Base-by-base conservation (phyloP, 2,329 filamentous ascomycete species). In the Fusarium humuli region DNA sequence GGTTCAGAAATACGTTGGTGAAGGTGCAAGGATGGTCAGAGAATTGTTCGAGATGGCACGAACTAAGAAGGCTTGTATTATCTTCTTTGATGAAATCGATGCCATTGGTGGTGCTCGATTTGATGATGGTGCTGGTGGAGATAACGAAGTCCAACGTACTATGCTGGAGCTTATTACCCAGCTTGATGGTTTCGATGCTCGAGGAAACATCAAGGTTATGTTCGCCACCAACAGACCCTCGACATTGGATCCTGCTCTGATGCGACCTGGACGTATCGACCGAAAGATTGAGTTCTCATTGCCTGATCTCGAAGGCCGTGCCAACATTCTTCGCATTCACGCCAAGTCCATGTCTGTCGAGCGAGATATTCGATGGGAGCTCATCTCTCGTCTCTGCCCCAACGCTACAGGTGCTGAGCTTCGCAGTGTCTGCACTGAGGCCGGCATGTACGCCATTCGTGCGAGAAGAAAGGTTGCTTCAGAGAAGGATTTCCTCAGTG, bases 311-410 rank as follows among this genome's bases (percentile, higher is more conserved):
- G 96, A 99, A 81, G 96, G 96, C 54, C 92, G 96, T 73, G 96
- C 96, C 78, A 98, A 98, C 83, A 98, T 99, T 78, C 88, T 99
- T 46, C 92, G 96, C 53, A 99, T 99, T 77, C 96, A 98, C 84
- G 96, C 96, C 76, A 99, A 98, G 91, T 97, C 93, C 80, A 99
- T 99, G 96, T 98, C 94, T 20, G 96, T 99, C 40, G 96, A 99
- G 88, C 90, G 96, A 56, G 96, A 99, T 79, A 99, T 99, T 77
- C 90, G 96, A 83, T 99, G 96, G 96, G 96, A 99, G 85, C 88
- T 99, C 72, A 98, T 99, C 79, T 98, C 94, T 22, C 91, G 96
- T 75, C 87, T 99, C 70, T 99, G 96, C 84, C 96, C 96, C 73
- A 99, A 99, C 83, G 92, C 94, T 56, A 99, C 96, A 1, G 96